These are phyloP conservation scores for Spergularia azorica DNA, from an alignment of 179 eudicot genomes.

Conservation along the genomic window DNA sequence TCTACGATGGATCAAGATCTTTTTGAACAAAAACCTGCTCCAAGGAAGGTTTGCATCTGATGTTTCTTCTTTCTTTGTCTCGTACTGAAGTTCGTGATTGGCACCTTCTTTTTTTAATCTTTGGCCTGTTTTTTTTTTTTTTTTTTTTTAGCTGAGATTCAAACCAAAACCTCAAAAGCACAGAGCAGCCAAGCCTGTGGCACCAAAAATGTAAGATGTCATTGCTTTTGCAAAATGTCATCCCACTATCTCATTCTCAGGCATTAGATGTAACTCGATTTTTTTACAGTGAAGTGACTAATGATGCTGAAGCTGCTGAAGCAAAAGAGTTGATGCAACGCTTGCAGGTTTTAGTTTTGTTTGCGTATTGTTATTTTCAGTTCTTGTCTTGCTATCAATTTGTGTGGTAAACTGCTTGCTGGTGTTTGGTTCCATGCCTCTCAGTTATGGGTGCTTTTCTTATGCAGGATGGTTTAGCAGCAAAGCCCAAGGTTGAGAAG, in stretches of 20 bases:
- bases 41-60: conserved; percentile 30
- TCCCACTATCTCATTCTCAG: too few species aligned
- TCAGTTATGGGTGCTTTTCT: conserved; percentile 22
- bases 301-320: conserved; percentile 51
- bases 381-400: not conserved
- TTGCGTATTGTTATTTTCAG: not conserved
- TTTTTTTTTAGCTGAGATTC: conserved; percentile 64
- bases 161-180: conserved; percentile 64
- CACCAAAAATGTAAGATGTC: conserved; percentile 55
- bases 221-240: not conserved
- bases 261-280: too few species aligned
- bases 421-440: conserved; percentile 8
- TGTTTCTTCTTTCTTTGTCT: not conserved
- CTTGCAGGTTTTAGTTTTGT: conserved; percentile 44
- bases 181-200: conserved; percentile 40
- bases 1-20: conserved; percentile 27
- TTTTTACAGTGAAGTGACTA: conserved; percentile 66
- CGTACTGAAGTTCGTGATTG: not conserved
- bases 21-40: conserved; percentile 25
- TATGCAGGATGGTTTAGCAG: conserved; percentile 53
- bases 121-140: not conserved
- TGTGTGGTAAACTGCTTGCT: not conserved
- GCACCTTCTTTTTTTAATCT: not conserved
- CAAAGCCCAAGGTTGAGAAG: conserved; percentile 53
- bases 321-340: conserved; percentile 59